These are phyloP conservation scores for Pisolithus orientalis DNA, from an alignment of 768 basidiomycete genomes.

Conservation along the genomic window DNA sequence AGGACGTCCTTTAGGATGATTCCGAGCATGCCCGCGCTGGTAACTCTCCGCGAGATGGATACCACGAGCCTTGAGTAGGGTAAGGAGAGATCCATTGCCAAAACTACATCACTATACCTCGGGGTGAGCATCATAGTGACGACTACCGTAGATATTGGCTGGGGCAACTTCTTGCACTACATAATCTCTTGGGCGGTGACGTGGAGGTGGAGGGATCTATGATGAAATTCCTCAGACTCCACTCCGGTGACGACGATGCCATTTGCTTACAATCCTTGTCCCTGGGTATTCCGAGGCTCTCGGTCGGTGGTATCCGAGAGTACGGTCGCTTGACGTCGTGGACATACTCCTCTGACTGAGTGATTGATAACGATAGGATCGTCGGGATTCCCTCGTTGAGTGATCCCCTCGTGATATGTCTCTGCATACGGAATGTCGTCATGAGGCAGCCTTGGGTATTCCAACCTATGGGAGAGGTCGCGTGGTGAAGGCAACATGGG, in stretches of 20 bases:
- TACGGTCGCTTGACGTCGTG: slow-evolving; percentile 24
- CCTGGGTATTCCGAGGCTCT: slow-evolving; percentile 15
- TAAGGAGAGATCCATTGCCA: slow-evolving; percentile 3
- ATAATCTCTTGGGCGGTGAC: slow-evolving; percentile 12
- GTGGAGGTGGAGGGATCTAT: slow-evolving; percentile 28
- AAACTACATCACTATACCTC: slow-evolving; percentile 6
- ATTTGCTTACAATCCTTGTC: slow-evolving; percentile 21
- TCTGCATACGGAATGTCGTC: slow-evolving; percentile 8
- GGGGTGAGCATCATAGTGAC: slow-evolving; percentile 13
- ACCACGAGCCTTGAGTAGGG: slow-evolving; percentile 11
- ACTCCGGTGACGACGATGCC: not conserved
- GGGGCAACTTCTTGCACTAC: slow-evolving; percentile 16
- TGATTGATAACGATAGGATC: slow-evolving; percentile 18
- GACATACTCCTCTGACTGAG: slow-evolving; percentile 15
- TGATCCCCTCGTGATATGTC: slow-evolving; percentile 17
- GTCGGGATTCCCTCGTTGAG: slow-evolving; percentile 10
- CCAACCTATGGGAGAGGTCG: slow-evolving; percentile 15
- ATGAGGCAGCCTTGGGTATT: slow-evolving; percentile 19
- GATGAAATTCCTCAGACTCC: not conserved
- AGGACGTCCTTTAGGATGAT: slow-evolving; percentile 15
- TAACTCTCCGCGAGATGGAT: slow-evolving; percentile 19
- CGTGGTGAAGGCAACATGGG: slow-evolving; percentile 18
- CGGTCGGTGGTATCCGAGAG: slow-evolving; percentile 23
- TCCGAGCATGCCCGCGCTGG: slow-evolving; percentile 17
- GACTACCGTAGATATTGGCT: slow-evolving; percentile 25